Evolutionary conservation across 2,329 filamentous ascomycete species (phyloP), one percentile per base, ranked within the genome.

Genomic region (Xylaria sp.): DNA sequence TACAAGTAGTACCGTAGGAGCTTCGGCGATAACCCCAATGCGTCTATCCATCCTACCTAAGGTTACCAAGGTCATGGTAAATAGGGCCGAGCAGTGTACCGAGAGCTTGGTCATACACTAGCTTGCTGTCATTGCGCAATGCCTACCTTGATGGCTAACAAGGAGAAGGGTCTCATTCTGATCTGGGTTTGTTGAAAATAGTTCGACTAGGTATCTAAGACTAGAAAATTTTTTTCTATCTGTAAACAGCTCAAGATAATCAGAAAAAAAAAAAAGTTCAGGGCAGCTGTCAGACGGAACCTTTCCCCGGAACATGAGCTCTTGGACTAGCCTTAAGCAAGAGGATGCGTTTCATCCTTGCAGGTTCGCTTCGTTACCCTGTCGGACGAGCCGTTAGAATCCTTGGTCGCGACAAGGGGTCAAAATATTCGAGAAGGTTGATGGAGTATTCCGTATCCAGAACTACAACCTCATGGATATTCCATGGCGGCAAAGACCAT

Each of bases 221-320:
- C 52, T 45, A 36, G 53, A 62, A 65, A 67, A 59, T 25, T 62
- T 68, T 62, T 68, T 65, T 65, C 52, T 25, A 9, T 55, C 61
- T 60, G 53, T 62, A 58, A 55, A 58, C 23, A 53, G 30, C 50
- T 55, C 28, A 36, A 57, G 36, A 65, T 55, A 59, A 62, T 58
- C 34, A 48, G 48, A 60, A 45, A 56, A 39, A 39, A 39, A 39
- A 39, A 18, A 39, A 57, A 45, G n/a, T 23, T 36, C 46, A 52
- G 43, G 56, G 43, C 39, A 50, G 25, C 45, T 28, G 55, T 69
- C 66, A 69, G 66, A 66, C 66, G 66, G 66, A 69, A 69, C 25
- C 46, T 50, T 66, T 66, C 66, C 66, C 66, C 66, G 66, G 53
- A 66, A 66, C 66, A 25, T 66, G 63, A 69, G 46, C 59, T 66